Evolutionary conservation across 164 flowering plant species (phyloP).

Genomic region (Aristolochia californica): DNA sequence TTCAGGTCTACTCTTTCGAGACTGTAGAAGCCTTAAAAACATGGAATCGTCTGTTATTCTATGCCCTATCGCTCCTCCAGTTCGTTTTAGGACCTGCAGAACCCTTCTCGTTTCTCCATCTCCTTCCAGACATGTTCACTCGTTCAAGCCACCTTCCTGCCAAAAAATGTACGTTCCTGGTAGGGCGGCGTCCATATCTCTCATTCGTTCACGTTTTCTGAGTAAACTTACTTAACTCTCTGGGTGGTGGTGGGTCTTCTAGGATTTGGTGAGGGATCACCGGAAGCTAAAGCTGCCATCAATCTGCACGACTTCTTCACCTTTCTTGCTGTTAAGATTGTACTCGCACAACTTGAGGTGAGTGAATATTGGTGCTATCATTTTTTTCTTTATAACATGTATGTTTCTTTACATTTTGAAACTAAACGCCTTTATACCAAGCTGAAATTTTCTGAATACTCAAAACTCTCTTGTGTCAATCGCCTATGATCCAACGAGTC

Average conservation of each 20-base stretch:
- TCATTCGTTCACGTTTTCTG: not conserved
- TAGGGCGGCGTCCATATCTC: slow-evolving; percentile 16
- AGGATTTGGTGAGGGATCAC: slow-evolving; percentile 96
- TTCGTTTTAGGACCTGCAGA: not conserved
- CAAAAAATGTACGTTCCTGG: slow-evolving; percentile 89
- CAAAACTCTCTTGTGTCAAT: not conserved
- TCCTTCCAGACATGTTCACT: slow-evolving; percentile 9
- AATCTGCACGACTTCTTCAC: slow-evolving; percentile 81
- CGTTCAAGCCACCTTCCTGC: slow-evolving; percentile 31
- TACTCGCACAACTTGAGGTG: slow-evolving; percentile 82
- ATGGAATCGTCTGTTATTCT: no score
- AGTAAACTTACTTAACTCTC: not conserved
- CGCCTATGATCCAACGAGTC: not conserved
- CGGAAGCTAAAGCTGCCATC: slow-evolving; percentile 73
- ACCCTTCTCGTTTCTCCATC: not conserved
- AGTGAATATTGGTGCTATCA: not conserved
- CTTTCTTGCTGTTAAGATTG: slow-evolving; percentile 74
- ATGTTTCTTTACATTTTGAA: not conserved
- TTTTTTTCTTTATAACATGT: not conserved
- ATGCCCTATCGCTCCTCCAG: no score
- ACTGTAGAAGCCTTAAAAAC: no score
- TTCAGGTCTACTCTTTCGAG: no score
- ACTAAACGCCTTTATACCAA: not conserved
- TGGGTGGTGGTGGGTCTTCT: slow-evolving; percentile 3
- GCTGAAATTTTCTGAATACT: not conserved